Evolutionary conservation across 225 moss, liverwort and hornwort species (phyloP), one percentile per base, ranked within the genome.

Genomic region (Polytrichum formosum): DNA sequence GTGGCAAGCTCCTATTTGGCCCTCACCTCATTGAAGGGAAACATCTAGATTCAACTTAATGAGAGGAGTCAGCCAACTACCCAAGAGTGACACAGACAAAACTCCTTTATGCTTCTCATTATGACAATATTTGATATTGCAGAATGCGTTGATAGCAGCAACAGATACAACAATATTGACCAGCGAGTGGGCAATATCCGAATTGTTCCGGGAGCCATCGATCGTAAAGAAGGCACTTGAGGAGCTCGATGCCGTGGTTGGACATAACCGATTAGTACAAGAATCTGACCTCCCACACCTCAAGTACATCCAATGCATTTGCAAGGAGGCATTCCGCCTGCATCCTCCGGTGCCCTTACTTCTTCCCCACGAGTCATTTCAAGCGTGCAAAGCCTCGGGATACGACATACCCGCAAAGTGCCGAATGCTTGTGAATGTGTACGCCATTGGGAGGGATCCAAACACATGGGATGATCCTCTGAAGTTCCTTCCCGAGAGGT

Each of bases 401-500:
- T 72, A 72, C 16, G 63, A 26, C 61, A 73, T 73, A 19, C 73
- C 53, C 8, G 60, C 74, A 5, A 74, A 67, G 59, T 60, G 61
- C 10, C 26, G 26, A 17, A 0, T 73, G 18, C 33, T 73, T 18
- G 65, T 73, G 21, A 73, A 73, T 5, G 56, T 73, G 18, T 67
- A 28, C n/a, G 74, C 67, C 53, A 67, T 74, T 5, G 60, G 28
- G 2, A 67, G 28, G 5, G 53, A 63, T 54, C 26, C 26, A 8
- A 7, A 7, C 25, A 19, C 29, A 18, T 72, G 71, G 71, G 53
- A 67, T 35, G 61, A 76, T 7, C 78, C 81, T 3, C 73, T 74
- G 6, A 56, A 72, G 8, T 87, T 87, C 74, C 29, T 70, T 27
- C 83, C 83, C 1, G 78, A 83, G 4, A 61, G 78, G 19, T 87